phyloP scores from a whole-genome alignment of 2,329 filamentous ascomycete genomes.

The Colletotrichum paranaense region DNA sequence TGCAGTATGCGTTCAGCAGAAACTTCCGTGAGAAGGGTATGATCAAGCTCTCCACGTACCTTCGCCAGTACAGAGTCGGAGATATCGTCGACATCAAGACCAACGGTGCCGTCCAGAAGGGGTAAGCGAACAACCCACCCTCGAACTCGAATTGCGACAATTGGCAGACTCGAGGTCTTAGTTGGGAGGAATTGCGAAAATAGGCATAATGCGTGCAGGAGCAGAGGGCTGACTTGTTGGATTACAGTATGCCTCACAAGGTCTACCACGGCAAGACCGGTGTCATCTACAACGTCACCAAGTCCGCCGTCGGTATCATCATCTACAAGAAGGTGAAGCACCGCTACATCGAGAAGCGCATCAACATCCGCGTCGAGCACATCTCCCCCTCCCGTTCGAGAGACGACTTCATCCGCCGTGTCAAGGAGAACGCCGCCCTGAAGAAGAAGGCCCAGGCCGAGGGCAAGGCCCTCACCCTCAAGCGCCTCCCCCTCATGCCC shows the following conservation, averaged over 20 bases:
- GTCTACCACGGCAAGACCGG: constrained; percentile 99
- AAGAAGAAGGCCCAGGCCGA: constrained; percentile 94
- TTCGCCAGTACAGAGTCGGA: constrained; percentile 96
- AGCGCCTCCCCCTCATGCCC: constrained; percentile 87
- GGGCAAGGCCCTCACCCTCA: constrained; percentile 89
- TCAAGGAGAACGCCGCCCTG: constrained; percentile 95
- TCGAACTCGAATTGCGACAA: constrained; percentile 26
- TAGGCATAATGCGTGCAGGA: background rate
- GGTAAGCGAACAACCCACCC: constrained; percentile 67
- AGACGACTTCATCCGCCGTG: constrained; percentile 95
- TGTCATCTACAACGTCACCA: constrained; percentile 99
- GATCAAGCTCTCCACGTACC: constrained; percentile 94
- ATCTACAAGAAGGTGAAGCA: constrained; percentile 99
- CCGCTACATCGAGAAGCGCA: constrained; percentile 99
- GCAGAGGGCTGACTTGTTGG: constrained; percentile 44
- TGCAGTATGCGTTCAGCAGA: constrained; percentile 89
- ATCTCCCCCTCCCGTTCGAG: constrained; percentile 92
- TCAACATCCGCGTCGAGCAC: constrained; percentile 99
- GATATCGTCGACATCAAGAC: constrained; percentile 99
- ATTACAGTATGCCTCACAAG: constrained; percentile 93
- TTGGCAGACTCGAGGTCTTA: background rate
- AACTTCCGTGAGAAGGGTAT: constrained; percentile 95
- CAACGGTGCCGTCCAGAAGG: constrained; percentile 98
- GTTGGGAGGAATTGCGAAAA: background rate
- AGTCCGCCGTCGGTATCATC: constrained; percentile 97